A percentile compares a stretch with the other conserved stretches of the same genome.
Evolutionary conservation across 2,329 filamentous ascomycete genomes (phyloP).

Genomic region (Stagonosporopsis rhizophila): DNA sequence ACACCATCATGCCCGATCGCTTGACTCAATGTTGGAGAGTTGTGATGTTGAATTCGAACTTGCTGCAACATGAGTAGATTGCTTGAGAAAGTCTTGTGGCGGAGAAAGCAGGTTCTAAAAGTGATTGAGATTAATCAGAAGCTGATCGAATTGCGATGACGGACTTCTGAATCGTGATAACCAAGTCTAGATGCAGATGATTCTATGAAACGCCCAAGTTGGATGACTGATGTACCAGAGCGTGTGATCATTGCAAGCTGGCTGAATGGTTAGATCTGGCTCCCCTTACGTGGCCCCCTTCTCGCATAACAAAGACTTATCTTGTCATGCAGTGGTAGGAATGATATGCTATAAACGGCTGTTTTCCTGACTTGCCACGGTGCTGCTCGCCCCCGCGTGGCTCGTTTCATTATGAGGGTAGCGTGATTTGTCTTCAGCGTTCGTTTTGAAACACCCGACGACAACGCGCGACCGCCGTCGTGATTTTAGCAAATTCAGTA

Average conservation of each 20-base stretch:
- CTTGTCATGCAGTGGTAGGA: background rate
- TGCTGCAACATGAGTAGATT: background rate
- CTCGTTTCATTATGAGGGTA: background rate
- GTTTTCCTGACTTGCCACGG: background rate
- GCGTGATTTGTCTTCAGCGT: slow-evolving; percentile 4
- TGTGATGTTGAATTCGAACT: background rate
- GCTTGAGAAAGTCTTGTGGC: background rate
- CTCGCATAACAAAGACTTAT: background rate
- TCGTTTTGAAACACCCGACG: slow-evolving; percentile 12
- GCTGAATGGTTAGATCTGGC: background rate
- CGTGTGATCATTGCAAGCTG: background rate
- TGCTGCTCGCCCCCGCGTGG: background rate
- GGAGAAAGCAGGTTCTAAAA: background rate
- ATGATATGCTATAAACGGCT: background rate
- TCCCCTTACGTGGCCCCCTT: background rate
- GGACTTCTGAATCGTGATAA: background rate
- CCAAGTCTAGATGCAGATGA: background rate
- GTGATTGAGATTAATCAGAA: background rate
- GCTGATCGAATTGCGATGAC: background rate
- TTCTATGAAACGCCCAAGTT: background rate
- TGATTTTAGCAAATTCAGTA: background rate
- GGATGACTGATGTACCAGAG: background rate
- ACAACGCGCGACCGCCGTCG: slow-evolving; percentile 6
- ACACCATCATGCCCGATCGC: slow-evolving; percentile 5
- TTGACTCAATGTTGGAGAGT: slow-evolving; percentile 3